These are phyloP conservation scores for Plicaturopsis crispa DNA, from an alignment of 768 basidiomycete genomes.

Conservation along the genomic window DNA sequence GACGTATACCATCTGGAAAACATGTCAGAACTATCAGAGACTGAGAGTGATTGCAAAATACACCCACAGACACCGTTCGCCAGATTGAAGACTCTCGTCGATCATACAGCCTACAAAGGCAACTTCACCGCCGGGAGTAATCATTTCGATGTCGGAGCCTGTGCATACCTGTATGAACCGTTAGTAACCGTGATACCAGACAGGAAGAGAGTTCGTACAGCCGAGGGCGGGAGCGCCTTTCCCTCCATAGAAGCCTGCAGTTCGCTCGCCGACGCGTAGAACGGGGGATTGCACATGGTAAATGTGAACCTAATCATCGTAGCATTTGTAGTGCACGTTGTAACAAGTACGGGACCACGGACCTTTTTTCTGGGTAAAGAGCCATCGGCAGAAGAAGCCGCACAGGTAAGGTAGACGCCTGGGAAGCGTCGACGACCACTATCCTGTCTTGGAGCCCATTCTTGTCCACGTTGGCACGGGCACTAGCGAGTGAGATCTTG, in stretches of 20 bases:
- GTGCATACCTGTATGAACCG: constrained; percentile 61
- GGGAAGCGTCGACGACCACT: constrained; percentile 18
- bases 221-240: too few species aligned
- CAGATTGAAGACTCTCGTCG: constrained; percentile 50
- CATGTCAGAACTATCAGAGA: neutral
- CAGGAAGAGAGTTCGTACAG: neutral
- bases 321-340: neutral
- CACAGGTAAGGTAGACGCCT: neutral
- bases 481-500: constrained; percentile 44
- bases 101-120: constrained; percentile 76
- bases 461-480: constrained; percentile 43
- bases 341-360: constrained; percentile 4
- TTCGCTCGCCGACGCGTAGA: constrained; percentile 76
- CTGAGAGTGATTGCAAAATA: neutral
- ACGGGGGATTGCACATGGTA: constrained; percentile 95
- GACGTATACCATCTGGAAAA: constrained; percentile 81
- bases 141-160: constrained; percentile 82
- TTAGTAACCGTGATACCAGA: neutral
- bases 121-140: constrained; percentile 81
- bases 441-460: constrained; percentile 56
- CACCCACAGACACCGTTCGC: constrained; percentile 51
- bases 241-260: constrained; percentile 45
- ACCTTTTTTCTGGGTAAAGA: neutral
- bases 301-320: constrained; percentile 49
- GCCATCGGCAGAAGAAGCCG: neutral